These are phyloP conservation scores for Trichosporon coremiiforme DNA, from an alignment of 1,284 basidiomycete species.

Conservation along the genomic window DNA sequence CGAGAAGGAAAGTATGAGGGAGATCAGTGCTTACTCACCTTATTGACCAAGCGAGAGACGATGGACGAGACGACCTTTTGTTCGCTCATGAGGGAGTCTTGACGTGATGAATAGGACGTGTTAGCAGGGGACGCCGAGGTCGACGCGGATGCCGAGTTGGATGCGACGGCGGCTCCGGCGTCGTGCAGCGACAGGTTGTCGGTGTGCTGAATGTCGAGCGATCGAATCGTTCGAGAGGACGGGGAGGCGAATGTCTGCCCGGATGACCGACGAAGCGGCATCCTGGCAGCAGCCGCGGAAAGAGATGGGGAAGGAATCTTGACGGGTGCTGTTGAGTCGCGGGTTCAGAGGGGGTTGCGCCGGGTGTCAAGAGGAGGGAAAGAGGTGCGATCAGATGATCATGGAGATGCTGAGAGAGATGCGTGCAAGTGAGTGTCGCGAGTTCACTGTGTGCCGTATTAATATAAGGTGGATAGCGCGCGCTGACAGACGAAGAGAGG, in stretches of 20 bases:
- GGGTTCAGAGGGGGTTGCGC: slow-evolving; percentile 11
- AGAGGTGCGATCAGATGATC: background rate
- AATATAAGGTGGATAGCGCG: background rate
- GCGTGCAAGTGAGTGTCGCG: slow-evolving; percentile 11
- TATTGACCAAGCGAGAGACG: slow-evolving; percentile 48
- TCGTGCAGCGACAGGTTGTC: slow-evolving; percentile 32
- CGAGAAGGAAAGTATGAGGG: background rate
- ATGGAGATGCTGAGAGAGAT: slow-evolving; percentile 5
- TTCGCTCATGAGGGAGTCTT: slow-evolving; percentile 37
- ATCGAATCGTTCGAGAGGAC: slow-evolving; percentile 28
- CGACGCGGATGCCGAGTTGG: slow-evolving; percentile 3
- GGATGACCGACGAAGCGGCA: slow-evolving; percentile 34
- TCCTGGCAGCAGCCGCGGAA: slow-evolving; percentile 24
- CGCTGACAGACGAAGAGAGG: background rate
- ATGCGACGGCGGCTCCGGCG: slow-evolving; percentile 16
- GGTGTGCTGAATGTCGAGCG: slow-evolving; percentile 33
- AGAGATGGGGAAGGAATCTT: slow-evolving; percentile 19
- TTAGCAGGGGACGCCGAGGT: background rate
- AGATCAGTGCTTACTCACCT: slow-evolving; percentile 36
- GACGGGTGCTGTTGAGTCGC: slow-evolving; percentile 18
- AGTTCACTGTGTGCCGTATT: background rate
- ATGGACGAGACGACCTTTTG: slow-evolving; percentile 45
- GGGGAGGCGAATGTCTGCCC: slow-evolving; percentile 33
- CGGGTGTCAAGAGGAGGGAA: background rate
- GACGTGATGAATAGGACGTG: slow-evolving; percentile 21